phyloP scores from a whole-genome alignment of 1,284 basidiomycete genomes.

The Tilletia horrida region DNA sequence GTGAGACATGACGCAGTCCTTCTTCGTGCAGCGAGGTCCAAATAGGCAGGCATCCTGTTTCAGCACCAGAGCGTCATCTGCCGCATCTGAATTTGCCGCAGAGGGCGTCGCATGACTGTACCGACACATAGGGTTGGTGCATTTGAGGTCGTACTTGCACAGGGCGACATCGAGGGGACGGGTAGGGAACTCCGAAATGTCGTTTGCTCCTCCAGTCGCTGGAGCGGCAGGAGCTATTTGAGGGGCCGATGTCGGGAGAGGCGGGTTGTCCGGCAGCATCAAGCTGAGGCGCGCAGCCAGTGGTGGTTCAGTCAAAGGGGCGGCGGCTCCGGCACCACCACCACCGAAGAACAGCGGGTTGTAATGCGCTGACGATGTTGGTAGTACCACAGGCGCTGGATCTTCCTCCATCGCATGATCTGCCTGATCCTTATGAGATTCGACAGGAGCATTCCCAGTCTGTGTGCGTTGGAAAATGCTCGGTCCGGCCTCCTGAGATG shows the following conservation, averaged over 20 bases:
- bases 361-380: constrained; percentile 15
- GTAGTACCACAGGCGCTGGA: background rate
- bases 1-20: constrained; percentile 47
- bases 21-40: constrained; percentile 38
- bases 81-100: constrained; percentile 33
- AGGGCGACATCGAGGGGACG: constrained; percentile 35
- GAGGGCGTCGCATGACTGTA: constrained; percentile 49
- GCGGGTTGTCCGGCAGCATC: constrained; percentile 44
- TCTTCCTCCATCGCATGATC: constrained; percentile 11
- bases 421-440: too few species aligned
- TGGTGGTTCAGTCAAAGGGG: constrained; percentile 21
- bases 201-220: constrained; percentile 17
- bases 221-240: background rate
- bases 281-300: constrained; percentile 46
- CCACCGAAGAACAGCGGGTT: constrained; percentile 16
- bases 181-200: constrained; percentile 35
- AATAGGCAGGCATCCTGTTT: constrained; percentile 39
- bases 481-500: constrained; percentile 21
- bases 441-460: background rate
- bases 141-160: constrained; percentile 44
- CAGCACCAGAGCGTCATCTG: constrained; percentile 45
- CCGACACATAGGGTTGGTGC: constrained; percentile 49
- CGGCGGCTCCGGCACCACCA: background rate
- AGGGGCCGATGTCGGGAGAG: constrained; percentile 8
- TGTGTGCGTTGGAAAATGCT: constrained; percentile 44